A percentile compares a stretch with the other conserved stretches of the same genome.
These are phyloP conservation scores for Acer yangbiense DNA, from an alignment of 345 rosid species.

Conservation along the genomic window DNA sequence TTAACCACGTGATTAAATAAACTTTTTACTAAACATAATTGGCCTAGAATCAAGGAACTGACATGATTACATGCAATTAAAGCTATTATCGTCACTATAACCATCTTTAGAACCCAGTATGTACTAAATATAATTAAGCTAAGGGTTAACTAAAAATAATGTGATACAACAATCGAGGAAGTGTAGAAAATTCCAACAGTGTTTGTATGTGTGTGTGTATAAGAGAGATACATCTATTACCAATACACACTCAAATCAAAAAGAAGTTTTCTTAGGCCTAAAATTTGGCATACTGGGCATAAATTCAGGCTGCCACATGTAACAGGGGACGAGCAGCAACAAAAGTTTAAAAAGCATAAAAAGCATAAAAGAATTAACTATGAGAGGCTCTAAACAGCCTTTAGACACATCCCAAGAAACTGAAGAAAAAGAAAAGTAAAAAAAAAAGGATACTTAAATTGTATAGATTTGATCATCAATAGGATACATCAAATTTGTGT, in stretches of 20 bases:
- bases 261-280: neutral
- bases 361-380: neutral
- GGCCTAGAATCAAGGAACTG: too few species aligned
- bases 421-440: too few species aligned
- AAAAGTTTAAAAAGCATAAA: neutral
- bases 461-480: neutral
- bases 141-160: neutral
- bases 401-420: neutral
- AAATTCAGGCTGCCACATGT: neutral
- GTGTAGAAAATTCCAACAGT: neutral
- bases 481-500: neutral
- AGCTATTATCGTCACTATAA: too few species aligned
- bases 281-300: neutral
- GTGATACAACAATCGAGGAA: neutral
- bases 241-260: neutral
- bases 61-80: too few species aligned
- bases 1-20: too few species aligned
- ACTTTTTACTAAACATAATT: too few species aligned
- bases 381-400: neutral
- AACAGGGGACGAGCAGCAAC: neutral
- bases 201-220: too few species aligned
- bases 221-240: neutral
- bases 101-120: too few species aligned
- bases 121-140: neutral
- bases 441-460: neutral